Base-by-base conservation (phyloP, 371 early-diverging fungal species). In the Mortierella sp. region DNA sequence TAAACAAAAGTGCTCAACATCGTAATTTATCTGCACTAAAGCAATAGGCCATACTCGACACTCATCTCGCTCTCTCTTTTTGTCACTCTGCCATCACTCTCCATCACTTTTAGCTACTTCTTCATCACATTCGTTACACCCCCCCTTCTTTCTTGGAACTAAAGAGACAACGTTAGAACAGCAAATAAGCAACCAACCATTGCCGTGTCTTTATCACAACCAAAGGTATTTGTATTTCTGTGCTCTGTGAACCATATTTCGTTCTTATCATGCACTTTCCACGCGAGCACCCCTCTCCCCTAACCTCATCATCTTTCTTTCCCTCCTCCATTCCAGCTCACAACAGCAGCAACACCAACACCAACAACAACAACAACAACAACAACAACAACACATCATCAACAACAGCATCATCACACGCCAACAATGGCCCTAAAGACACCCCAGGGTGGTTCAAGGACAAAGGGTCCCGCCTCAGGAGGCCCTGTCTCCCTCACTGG, bases 401-500 rank as follows among this genome's bases (percentile, higher is more conserved):
- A 50, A 50, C 50, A 50, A 16, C 50, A 38, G 31, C 63, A 55
- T 26, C 31, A 26, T 6, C 47, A 72, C 50, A 48, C 76, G 55
- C 34, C 34, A 31, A 82, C 72, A 44, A 84, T 84, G 84, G 84
- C 84, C 38, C 84, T 78, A 44, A 74, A 72, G 60, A 80, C 84
- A 19, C 80, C 84, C n/a, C 81, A 81, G 57, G 77, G 79, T 58
- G 71, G 50, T 24, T 73, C 84, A 54, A 84, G 70, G 77, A 52
- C 78, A 42, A 81, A 78, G 77, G 26, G 77, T 2, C 73, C 81
- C 9, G 10, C 57, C 24, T 44, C 79, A 21, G 85, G 81, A 3
- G 71, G 75, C 9, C 76, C 80, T 44, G 52, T 70, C 21, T 70
- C 84, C 16, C 72, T 75, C 73, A 77, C 84, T 26, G 78, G 84